phyloP scores from a whole-genome alignment of 192 early-diverging fungal species.

The Coemansia sp. region DNA sequence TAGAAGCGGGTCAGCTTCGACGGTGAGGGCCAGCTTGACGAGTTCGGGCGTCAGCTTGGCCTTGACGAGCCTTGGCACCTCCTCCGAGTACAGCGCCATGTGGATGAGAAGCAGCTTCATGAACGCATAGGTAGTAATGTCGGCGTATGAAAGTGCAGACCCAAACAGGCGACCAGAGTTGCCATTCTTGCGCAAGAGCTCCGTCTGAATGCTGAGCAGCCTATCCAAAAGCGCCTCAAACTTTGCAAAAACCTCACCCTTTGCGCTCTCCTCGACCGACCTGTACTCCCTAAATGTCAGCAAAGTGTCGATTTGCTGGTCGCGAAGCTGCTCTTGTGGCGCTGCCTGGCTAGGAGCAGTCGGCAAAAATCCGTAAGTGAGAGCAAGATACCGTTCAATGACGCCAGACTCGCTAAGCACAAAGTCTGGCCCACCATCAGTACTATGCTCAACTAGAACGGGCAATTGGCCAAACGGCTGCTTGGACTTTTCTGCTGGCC shows the following conservation, averaged over 20 bases:
- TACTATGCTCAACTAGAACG: conserved; percentile 24
- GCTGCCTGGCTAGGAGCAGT: conserved; percentile 29
- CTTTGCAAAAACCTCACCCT: neutral
- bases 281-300: neutral
- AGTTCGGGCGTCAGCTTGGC: conserved; percentile 27
- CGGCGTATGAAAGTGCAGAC: conserved; percentile 40
- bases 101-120: conserved; percentile 17
- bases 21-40: conserved; percentile 21
- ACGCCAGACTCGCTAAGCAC: conserved; percentile 42
- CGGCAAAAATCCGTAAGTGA: conserved; percentile 51
- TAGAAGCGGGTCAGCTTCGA: conserved; percentile 16
- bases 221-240: conserved; percentile 23
- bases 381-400: conserved; percentile 56
- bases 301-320: conserved; percentile 8
- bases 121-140: conserved; percentile 25
- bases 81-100: neutral
- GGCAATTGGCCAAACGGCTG: conserved; percentile 42
- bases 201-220: conserved; percentile 32
- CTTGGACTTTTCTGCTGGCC: conserved; percentile 27
- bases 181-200: conserved; percentile 51
- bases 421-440: conserved; percentile 21
- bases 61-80: neutral
- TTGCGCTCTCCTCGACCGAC: neutral
- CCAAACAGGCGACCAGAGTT: conserved; percentile 53
- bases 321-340: conserved; percentile 17